Conservation (phyloP, 495 filamentous ascomycete genomes). For the Letharia lupina region DNA sequence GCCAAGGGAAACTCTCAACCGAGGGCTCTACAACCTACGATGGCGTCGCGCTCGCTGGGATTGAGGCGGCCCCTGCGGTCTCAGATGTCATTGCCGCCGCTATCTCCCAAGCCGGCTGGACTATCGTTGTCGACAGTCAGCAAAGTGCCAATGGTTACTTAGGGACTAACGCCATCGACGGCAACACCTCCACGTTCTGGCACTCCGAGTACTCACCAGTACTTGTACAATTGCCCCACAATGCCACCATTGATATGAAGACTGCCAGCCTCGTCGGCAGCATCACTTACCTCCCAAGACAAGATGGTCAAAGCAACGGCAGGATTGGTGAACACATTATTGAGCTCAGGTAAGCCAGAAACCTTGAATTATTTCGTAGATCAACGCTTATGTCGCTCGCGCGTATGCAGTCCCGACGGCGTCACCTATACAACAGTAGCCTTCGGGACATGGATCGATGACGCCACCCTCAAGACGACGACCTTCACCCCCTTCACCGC, state of each 20-base stretch:
- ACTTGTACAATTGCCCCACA: constrained; percentile 15
- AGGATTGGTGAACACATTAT: constrained; percentile 21
- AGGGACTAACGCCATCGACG: constrained; percentile 19
- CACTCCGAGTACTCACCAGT: constrained; percentile 14
- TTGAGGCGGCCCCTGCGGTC: constrained; percentile 5
- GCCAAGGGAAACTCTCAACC: constrained; percentile 2
- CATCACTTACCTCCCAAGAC: constrained; percentile 21
- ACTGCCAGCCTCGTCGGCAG: constrained; percentile 13
- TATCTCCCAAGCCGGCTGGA: constrained; percentile 22
- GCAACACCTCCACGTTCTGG: constrained; percentile 20
- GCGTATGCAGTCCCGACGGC: constrained; percentile 31
- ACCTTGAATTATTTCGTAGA: no score
- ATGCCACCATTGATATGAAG: constrained; percentile 19
- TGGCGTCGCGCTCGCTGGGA: constrained; percentile 4
- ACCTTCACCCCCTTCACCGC: constrained; percentile 33
- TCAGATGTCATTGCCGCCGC: constrained; percentile 4
- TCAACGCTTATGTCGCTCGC: constrained; percentile 1
- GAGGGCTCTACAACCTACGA: constrained; percentile 14
- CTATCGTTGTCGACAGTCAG: constrained; percentile 20
- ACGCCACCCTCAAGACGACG: constrained; percentile 33
- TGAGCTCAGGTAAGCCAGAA: constrained; percentile 9
- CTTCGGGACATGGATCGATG: constrained; percentile 38
- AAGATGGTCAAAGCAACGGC: constrained; percentile 20
- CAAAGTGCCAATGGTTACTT: constrained; percentile 7
- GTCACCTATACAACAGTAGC: constrained; percentile 33